These are phyloP conservation scores for Boletus semigastroideus DNA, from an alignment of 1,284 basidiomycete species.

Conservation along the genomic window DNA sequence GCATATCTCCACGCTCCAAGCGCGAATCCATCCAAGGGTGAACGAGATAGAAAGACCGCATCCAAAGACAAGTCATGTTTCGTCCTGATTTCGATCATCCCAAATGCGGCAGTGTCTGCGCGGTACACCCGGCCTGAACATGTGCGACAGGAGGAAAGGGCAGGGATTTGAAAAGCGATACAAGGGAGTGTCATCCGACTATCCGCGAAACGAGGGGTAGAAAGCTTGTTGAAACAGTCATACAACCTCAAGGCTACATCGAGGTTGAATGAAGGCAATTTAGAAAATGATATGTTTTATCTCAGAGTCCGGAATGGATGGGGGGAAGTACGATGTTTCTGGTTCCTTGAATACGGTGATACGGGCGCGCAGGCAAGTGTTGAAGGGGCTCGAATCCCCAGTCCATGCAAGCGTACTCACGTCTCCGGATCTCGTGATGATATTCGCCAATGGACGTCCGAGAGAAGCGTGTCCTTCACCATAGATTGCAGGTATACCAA, in stretches of 20 bases:
- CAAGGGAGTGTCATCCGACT: neutral
- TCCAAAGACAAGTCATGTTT: neutral
- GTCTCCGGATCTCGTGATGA: no score
- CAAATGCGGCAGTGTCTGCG: neutral
- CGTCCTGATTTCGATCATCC: neutral
- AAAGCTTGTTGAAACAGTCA: neutral
- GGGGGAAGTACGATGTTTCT: neutral
- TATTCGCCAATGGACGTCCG: no score
- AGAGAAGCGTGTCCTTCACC: neutral
- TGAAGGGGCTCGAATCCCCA: neutral
- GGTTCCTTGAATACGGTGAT: neutral
- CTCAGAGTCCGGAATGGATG: neutral
- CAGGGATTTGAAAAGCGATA: neutral
- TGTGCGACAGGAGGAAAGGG: neutral
- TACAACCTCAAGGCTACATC: neutral
- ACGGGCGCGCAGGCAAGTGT: neutral
- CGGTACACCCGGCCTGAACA: neutral
- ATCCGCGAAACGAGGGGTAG: neutral
- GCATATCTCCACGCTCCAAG: neutral
- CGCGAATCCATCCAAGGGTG: neutral
- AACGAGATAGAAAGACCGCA: neutral
- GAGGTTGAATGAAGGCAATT: neutral
- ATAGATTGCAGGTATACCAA: neutral
- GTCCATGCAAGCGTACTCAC: neutral
- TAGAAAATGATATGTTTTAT: neutral